Conservation (phyloP, 2,329 filamentous ascomycete species). For the Fusarium compactum region DNA sequence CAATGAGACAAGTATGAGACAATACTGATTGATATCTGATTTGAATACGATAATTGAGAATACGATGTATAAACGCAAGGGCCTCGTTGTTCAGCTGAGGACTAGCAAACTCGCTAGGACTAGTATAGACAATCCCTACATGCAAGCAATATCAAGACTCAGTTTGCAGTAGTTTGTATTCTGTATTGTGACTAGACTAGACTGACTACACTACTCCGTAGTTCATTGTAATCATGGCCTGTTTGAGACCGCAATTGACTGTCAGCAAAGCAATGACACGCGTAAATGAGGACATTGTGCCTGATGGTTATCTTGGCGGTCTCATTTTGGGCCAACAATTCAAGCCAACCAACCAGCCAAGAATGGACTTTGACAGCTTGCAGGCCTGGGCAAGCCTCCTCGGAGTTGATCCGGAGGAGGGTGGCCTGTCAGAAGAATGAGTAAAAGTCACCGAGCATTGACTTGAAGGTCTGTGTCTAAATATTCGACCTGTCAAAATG, state of each 20-base stretch:
- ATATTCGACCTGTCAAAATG: neutral
- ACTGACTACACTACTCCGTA: slow-evolving; percentile 1
- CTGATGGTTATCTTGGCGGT: slow-evolving; percentile 21
- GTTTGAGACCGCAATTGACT: neutral
- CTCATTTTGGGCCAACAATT: slow-evolving; percentile 17
- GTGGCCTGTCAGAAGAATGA: slow-evolving; percentile 21
- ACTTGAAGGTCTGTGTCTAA: neutral
- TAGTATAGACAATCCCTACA: neutral
- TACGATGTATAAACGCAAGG: slow-evolving; percentile 27
- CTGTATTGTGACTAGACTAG: neutral
- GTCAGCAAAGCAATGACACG: slow-evolving; percentile 25
- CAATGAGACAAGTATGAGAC: neutral
- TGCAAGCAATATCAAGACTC: neutral
- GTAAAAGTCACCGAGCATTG: neutral
- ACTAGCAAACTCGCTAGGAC: slow-evolving; percentile 14
- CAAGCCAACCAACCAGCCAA: slow-evolving; percentile 21
- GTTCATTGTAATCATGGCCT: slow-evolving; percentile 4
- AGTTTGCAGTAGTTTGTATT: neutral
- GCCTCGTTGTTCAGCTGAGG: slow-evolving; percentile 7
- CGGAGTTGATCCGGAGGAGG: slow-evolving; percentile 27
- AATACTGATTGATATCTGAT: neutral
- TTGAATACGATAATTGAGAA: slow-evolving; percentile 1
- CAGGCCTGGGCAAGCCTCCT: slow-evolving; percentile 16
- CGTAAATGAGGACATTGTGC: slow-evolving; percentile 5
- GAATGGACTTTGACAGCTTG: slow-evolving; percentile 3